Conservation (phyloP, 768 basidiomycete species). For the Coprinopsis cinerea region DNA sequence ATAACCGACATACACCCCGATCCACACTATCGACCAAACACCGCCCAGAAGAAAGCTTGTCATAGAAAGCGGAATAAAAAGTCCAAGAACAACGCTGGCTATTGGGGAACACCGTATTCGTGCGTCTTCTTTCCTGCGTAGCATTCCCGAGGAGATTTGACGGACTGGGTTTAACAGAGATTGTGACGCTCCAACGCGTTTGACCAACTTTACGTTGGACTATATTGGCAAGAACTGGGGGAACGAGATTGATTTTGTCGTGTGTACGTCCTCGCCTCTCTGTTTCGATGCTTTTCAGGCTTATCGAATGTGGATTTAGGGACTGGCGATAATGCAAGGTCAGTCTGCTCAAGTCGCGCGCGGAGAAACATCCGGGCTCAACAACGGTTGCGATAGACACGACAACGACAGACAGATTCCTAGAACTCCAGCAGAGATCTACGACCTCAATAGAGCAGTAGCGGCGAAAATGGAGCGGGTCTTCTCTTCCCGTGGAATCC, state of each 20-base stretch:
- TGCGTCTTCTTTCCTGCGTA: slow-evolving; percentile 27
- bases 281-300: slow-evolving; percentile 1
- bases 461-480: slow-evolving; percentile 64
- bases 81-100: slow-evolving; percentile 33
- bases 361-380: not conserved
- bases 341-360: not conserved
- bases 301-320: slow-evolving; percentile 30
- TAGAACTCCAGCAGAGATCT: slow-evolving; percentile 76
- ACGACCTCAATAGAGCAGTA: slow-evolving; percentile 62
- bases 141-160: not conserved
- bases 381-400: slow-evolving; percentile 47
- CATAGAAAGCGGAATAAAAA: slow-evolving; percentile 55
- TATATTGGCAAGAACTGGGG: slow-evolving; percentile 77
- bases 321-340: slow-evolving; percentile 78
- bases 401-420: slow-evolving; percentile 82
- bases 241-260: slow-evolving; percentile 82
- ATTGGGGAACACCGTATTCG: slow-evolving; percentile 67
- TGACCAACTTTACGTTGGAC: slow-evolving; percentile 81
- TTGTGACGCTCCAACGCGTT: slow-evolving; percentile 74
- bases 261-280: slow-evolving; percentile 48
- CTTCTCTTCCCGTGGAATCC: slow-evolving; percentile 66
- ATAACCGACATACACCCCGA: slow-evolving; percentile 86
- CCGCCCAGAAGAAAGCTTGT: slow-evolving; percentile 58
- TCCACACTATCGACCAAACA: slow-evolving; percentile 47
- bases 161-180: slow-evolving; percentile 34